Conservation (phyloP, 2,329 filamentous ascomycete species). For the Colletotrichum cuscutae region DNA sequence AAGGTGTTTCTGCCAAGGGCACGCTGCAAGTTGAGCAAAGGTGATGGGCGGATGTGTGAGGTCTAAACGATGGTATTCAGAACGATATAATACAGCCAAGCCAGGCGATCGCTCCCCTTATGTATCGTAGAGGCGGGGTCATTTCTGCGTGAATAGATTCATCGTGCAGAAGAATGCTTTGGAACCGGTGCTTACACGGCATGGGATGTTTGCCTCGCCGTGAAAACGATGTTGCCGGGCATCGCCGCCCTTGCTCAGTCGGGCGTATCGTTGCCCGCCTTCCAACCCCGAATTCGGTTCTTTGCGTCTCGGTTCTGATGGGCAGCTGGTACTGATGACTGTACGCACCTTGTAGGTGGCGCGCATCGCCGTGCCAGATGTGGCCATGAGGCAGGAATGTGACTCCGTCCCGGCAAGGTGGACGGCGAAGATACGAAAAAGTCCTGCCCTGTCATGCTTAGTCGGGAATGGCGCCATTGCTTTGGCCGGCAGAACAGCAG, state of each 20-base stretch:
- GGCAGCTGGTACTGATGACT: conserved; percentile 21
- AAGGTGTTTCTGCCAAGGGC: conserved; percentile 35
- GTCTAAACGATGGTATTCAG: background rate
- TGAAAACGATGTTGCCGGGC: background rate
- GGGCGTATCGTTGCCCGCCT: conserved; percentile 1
- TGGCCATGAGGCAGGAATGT: conserved; percentile 13
- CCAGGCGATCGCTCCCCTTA: conserved; percentile 16
- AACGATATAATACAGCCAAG: background rate
- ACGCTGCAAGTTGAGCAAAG: conserved; percentile 35
- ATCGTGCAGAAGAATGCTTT: conserved; percentile 11
- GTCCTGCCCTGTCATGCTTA: conserved; percentile 17
- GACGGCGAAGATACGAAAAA: conserved; percentile 28
- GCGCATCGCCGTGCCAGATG: conserved; percentile 18
- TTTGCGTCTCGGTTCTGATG: conserved; percentile 9
- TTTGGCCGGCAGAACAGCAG: background rate
- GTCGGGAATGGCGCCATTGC: conserved; percentile 14
- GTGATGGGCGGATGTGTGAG: conserved; percentile 24
- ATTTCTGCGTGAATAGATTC: background rate
- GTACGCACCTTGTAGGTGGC: conserved; percentile 21
- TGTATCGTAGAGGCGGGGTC: conserved; percentile 12
- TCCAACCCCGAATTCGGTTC: background rate
- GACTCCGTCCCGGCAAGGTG: conserved; percentile 12
- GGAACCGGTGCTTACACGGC: conserved; percentile 14
- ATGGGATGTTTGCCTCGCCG: conserved; percentile 6
- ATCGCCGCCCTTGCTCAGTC: background rate